Evolutionary conservation across 148 eudicot species (phyloP), one percentile per base, ranked within the genome.

Genomic region (Heliamphora exappendiculata): DNA sequence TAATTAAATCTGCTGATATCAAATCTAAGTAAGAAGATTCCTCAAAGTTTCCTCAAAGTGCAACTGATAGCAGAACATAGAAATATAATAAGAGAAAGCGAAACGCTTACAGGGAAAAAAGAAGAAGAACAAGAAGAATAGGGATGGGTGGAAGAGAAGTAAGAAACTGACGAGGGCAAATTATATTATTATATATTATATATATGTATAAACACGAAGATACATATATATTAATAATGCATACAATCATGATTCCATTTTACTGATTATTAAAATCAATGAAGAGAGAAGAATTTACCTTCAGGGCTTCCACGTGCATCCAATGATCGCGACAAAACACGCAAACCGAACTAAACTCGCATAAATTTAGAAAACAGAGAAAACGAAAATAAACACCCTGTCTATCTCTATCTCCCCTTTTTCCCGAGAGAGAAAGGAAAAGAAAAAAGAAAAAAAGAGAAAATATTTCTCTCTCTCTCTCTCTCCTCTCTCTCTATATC

Each of bases 21-120:
- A 66, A 50, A 49, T 47, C 47, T 33, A 36, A n/a, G n/a, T 8
- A 12, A 24, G 37, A 57, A 58, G 55, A 67, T 53, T 28, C 31
- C 24, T 31, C 20, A 19, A 59, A 59, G 67, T 45, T 26, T 70
- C 70, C 53, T 13, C n/a, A 71, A 33, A 77, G 34, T 31, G 44
- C 65, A 36, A 3, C 55, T 59, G 60, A 36, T 8, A 50, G 42
- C 26, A 26, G 70, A 73, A 63, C 33, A 34, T 0, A 67, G 7
- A 57, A 50, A 72, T 16, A 16, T 50, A 31, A 77, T 31, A 22
- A 68, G 49, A 51, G 69, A 36, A 33, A 77, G 29, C 62, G 74
- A 81, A 82, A 60, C 51, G 68, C 88, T 91, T 86, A 88, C 91
- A 86, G 73, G 79, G 67, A 57, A 68, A 53, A 70, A 64, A 72